Evolutionary conservation across 768 basidiomycete genomes (phyloP), one percentile per base, ranked within the genome.

Genomic region (Mycena sanguinolenta): DNA sequence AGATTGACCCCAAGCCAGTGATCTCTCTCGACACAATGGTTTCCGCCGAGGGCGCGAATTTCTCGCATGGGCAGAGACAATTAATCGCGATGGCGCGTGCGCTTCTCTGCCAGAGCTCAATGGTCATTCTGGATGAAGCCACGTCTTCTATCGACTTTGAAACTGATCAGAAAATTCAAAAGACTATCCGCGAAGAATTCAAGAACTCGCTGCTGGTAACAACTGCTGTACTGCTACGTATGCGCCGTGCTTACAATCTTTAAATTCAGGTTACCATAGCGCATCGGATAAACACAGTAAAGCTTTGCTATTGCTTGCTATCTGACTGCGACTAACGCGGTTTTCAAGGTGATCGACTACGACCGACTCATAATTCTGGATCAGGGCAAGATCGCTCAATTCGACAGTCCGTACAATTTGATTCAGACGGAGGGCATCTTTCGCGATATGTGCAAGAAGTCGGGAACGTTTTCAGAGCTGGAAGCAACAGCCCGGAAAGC

Each of bases 41-140:
- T 17, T 94, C 94, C 0, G 86, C 93, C 1, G 95, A 95, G 0
- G 96, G 96, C 0, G 85, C 89, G 42, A 97, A 98, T 82, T 96
- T 97, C 80, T 95, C 93, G 0, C 93, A 95, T 66, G 96, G 97
- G 17, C 96, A 98, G 77, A 79, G 95, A 9, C 96, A 98, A 75
- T 81, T 95, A 23, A 92, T 95, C 63, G 91, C 93, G 1, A 91
- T 95, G 91, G 94, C 94, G 0, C 87, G 93, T 10, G 93, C 94
- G 0, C 83, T 95, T 23, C 82, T 95, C 38, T 84, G 93, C n/a
- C 86, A 87, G 8, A 92, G 90, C 76, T 90, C 0, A 89, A 90
- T 38, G 14, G 14, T 38, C 14, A 38, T 38, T 38, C 36, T 38
- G 8, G 36, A 38, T 38, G 36, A 38, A 38, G 94, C 94, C 21